Evolutionary conservation across 1,284 basidiomycete genomes (phyloP).

Genomic region (Ganoderma multipileum): DNA sequence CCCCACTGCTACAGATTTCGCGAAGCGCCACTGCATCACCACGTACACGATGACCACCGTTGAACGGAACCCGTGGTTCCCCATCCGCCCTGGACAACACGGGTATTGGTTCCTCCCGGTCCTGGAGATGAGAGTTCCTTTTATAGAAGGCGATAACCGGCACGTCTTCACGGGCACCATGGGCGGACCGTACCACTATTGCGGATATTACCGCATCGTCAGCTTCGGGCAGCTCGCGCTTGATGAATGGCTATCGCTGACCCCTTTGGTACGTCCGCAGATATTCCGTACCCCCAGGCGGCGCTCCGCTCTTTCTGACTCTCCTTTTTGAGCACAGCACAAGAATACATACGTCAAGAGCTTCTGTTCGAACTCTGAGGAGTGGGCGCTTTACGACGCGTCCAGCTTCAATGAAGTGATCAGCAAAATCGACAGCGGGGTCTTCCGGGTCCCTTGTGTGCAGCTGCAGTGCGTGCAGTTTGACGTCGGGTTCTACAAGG

Average conservation of each 20-base stretch:
- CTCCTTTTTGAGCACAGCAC: background rate
- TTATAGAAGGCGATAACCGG: background rate
- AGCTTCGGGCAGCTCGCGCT: background rate
- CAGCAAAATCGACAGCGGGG: conserved; percentile 47
- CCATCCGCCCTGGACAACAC: background rate
- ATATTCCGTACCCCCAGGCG: background rate
- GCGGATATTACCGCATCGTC: conserved; percentile 8
- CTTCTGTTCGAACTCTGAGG: conserved; percentile 10
- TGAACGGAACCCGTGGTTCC: conserved; percentile 1
- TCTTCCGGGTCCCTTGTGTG: conserved; percentile 52
- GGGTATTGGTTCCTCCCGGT: conserved; percentile 2
- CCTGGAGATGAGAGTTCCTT: background rate
- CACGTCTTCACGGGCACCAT: conserved; percentile 2
- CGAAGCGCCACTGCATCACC: background rate
- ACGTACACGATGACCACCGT: background rate
- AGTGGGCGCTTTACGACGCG: conserved; percentile 42
- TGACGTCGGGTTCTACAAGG: conserved; percentile 49
- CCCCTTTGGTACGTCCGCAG: background rate
- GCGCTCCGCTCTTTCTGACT: background rate
- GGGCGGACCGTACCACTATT: background rate
- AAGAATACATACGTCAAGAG: background rate
- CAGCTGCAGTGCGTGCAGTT: conserved; percentile 50
- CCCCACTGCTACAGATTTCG: background rate
- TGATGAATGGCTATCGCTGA: conserved; percentile 1
- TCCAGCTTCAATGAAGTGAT: conserved; percentile 36